These are phyloP conservation scores for Ustilago curta DNA, from an alignment of 1,284 basidiomycete genomes.

Conservation along the genomic window DNA sequence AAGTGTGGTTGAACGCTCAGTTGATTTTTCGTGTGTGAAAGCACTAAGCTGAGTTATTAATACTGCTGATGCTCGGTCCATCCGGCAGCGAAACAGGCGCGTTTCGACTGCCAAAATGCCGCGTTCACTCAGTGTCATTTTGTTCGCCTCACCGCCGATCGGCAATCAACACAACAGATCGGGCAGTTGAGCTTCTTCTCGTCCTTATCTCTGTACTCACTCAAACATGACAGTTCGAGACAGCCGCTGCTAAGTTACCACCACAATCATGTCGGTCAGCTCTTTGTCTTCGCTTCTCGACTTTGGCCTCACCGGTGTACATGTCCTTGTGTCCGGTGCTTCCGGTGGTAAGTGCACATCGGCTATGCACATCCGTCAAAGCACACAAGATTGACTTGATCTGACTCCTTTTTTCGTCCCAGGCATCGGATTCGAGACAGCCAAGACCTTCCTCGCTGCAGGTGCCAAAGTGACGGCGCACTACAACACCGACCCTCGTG, in stretches of 20 bases:
- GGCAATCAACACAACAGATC: conserved; percentile 6
- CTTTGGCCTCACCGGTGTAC: conserved; percentile 37
- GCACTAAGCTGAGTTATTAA: background rate
- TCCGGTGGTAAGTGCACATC: conserved; percentile 32
- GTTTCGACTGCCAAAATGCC: background rate
- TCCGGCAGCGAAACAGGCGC: background rate
- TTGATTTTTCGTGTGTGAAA: background rate
- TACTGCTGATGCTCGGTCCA: background rate
- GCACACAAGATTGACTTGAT: background rate
- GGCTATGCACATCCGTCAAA: conserved; percentile 1
- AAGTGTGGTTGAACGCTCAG: background rate
- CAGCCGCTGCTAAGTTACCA: too few relatives aligned
- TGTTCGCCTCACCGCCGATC: background rate
- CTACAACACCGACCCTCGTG: conserved; percentile 75
- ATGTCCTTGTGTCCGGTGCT: conserved; percentile 46
- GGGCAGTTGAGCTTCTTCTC: too few relatives aligned
- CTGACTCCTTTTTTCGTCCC: background rate
- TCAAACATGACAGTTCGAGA: background rate
- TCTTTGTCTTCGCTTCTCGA: conserved; percentile 27
- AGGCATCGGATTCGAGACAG: conserved; percentile 52
- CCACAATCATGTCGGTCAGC: background rate
- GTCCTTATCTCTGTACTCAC: too few relatives aligned
- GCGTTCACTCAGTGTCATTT: background rate
- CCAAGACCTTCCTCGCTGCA: conserved; percentile 34
- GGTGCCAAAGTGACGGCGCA: conserved; percentile 80